A percentile compares a stretch with the other conserved stretches of the same genome.
Conservation (phyloP, 257 asterid genomes). For the Lavandula angustifolia region DNA sequence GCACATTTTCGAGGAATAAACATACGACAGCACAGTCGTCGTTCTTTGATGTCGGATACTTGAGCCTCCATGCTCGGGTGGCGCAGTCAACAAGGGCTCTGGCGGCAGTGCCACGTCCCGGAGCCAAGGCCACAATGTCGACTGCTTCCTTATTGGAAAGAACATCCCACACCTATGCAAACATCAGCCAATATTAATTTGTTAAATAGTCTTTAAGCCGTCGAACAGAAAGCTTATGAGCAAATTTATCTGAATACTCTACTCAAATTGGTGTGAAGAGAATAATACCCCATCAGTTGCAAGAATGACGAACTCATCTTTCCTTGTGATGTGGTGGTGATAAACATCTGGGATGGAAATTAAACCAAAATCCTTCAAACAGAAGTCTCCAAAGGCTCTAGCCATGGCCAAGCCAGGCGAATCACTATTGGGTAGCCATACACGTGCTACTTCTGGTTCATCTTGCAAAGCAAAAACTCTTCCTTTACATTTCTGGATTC, state of each 20-base stretch:
- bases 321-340: constrained; percentile 68
- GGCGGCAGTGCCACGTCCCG: constrained; percentile 78
- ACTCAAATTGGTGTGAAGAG: neutral
- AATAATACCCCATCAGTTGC: constrained; percentile 93
- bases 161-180: constrained; percentile 91
- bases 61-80: constrained; percentile 94
- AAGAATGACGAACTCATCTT: constrained; percentile 79
- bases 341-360: constrained; percentile 95
- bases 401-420: constrained; percentile 99
- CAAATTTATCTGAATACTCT: neutral
- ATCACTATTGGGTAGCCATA: constrained; percentile 96
- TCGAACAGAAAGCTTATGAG: too few species aligned
- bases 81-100: constrained; percentile 95
- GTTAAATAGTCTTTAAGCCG: too few species aligned
- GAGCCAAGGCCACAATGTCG: constrained; percentile 89
- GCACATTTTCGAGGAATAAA: constrained; percentile 53
- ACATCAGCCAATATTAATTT: neutral
- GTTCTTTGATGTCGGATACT: constrained; percentile 93
- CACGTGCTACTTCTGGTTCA: constrained; percentile 99
- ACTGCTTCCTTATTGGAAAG: constrained; percentile 94
- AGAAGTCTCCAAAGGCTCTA: constrained; percentile 97
- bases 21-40: constrained; percentile 98
- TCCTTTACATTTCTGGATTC: constrained; percentile 93
- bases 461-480: constrained; percentile 98
- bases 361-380: constrained; percentile 93